A percentile compares a stretch with the other conserved stretches of the same genome.
These are phyloP conservation scores for Phytophthora ramorum DNA, from an alignment of 352 stramenopile genomes.

Conservation along the genomic window DNA sequence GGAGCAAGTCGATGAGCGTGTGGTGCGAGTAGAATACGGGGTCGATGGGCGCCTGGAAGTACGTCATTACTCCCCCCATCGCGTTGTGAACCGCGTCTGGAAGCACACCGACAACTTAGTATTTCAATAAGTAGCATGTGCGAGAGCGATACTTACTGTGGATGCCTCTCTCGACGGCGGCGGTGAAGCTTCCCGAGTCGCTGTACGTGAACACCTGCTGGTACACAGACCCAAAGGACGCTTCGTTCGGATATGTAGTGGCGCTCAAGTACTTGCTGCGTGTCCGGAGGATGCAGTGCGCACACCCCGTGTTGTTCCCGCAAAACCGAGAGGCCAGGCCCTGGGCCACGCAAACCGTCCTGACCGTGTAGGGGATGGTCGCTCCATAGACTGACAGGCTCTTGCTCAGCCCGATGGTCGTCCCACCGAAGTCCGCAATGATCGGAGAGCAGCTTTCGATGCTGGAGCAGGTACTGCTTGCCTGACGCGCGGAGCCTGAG, in stretches of 20 bases:
- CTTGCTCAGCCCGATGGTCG: conserved; percentile 12
- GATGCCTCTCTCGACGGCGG: conserved; percentile 46
- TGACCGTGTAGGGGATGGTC: conserved; percentile 37
- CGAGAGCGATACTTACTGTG: conserved; percentile 45
- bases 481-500: conserved; percentile 19
- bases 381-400: conserved; percentile 21
- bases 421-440: conserved; percentile 42
- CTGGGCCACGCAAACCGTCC: conserved; percentile 40
- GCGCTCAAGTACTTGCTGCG: conserved; percentile 15
- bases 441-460: conserved; percentile 52
- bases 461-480: conserved; percentile 29
- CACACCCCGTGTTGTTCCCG: conserved; percentile 38
- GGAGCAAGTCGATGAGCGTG: conserved; percentile 49
- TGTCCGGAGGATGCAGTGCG: conserved; percentile 38
- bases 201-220: conserved; percentile 51
- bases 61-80: conserved; percentile 49
- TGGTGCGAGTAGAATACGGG: conserved; percentile 68
- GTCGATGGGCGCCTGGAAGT: conserved; percentile 49
- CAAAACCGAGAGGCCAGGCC: conserved; percentile 53
- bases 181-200: conserved; percentile 28
- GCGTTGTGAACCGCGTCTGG: conserved; percentile 50
- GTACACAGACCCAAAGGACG: conserved; percentile 52
- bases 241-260: conserved; percentile 36
- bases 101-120: background rate
- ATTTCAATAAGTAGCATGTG: background rate